Conservation (phyloP, 495 filamentous ascomycete species). For the Hapsidospora chrysogenum region DNA sequence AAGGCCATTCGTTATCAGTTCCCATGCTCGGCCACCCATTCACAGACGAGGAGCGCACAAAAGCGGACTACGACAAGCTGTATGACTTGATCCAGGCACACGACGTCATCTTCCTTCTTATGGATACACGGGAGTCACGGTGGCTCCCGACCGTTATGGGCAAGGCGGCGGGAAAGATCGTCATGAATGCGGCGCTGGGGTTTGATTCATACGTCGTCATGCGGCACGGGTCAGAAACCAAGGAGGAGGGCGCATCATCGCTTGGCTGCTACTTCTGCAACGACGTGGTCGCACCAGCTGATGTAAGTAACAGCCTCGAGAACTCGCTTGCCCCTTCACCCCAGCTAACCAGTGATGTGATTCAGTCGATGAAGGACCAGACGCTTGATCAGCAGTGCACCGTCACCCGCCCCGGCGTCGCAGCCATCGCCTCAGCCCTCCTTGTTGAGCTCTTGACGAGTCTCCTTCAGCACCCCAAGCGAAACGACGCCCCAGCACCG, state of each 20-base stretch:
- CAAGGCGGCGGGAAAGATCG: conserved; percentile 80
- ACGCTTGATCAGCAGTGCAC: conserved; percentile 98
- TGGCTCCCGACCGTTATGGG: conserved; percentile 98
- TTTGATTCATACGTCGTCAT: conserved; percentile 97
- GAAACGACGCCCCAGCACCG: conserved; percentile 42
- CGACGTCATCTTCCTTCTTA: conserved; percentile 84
- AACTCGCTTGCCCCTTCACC: too few species aligned
- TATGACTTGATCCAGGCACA: conserved; percentile 66
- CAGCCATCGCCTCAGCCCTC: conserved; percentile 81
- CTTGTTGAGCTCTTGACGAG: conserved; percentile 82
- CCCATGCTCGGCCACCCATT: conserved; percentile 93
- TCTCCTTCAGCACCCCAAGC: conserved; percentile 65
- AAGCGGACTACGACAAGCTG: conserved; percentile 58
- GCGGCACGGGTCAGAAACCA: conserved; percentile 59
- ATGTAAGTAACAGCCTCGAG: conserved; percentile 54
- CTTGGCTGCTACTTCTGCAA: conserved; percentile 98
- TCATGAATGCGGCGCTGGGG: conserved; percentile 88
- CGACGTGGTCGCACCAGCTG: conserved; percentile 86
- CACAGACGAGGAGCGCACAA: conserved; percentile 45
- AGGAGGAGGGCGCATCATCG: conserved; percentile 37
- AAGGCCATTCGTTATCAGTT: conserved; percentile 64
- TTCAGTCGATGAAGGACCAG: conserved; percentile 77
- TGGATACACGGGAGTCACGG: conserved; percentile 88
- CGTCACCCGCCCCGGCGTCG: conserved; percentile 84
- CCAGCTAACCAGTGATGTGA: conserved; percentile 24